Evolutionary conservation across 352 stramenopile genomes (phyloP).

Genomic region (Globisporangium ultimum): DNA sequence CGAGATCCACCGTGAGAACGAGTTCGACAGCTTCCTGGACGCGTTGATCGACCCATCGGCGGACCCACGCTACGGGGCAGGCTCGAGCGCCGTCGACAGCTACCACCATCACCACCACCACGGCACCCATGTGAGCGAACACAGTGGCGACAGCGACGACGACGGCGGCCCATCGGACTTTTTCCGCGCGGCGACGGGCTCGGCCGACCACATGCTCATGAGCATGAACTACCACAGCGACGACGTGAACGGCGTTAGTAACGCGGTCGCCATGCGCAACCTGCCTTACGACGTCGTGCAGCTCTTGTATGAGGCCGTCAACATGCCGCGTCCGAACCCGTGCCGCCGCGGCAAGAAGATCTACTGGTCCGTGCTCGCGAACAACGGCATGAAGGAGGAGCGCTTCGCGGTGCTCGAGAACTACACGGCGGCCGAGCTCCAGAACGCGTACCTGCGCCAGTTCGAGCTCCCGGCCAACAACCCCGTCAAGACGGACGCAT

Average conservation of each 20-base stretch:
- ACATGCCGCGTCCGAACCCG: conserved; percentile 65
- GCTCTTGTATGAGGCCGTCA: conserved; percentile 70
- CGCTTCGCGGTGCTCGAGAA: conserved; percentile 50
- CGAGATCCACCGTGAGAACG: conserved; percentile 50
- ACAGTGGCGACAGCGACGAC: conserved; percentile 14
- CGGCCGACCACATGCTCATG: conserved; percentile 14
- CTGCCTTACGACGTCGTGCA: conserved; percentile 49
- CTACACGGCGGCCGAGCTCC: conserved; percentile 66
- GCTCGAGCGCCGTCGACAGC: not conserved
- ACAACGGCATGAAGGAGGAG: conserved; percentile 62
- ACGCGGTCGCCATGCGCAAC: conserved; percentile 25
- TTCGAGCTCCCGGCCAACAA: conserved; percentile 53
- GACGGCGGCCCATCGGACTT: conserved; percentile 8
- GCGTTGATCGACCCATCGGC: conserved; percentile 40
- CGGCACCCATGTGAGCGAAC: conserved; percentile 7
- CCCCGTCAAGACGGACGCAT: conserved; percentile 51
- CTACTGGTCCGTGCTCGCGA: conserved; percentile 69
- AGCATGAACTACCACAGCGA: conserved; percentile 26
- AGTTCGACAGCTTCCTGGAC: conserved; percentile 60
- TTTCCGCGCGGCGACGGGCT: conserved; percentile 15
- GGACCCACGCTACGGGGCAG: conserved; percentile 4
- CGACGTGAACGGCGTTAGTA: not conserved
- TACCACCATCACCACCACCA: conserved; percentile 8
- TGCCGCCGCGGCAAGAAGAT: conserved; percentile 74
- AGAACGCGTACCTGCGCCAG: conserved; percentile 64